Percentiles rank a stretch among this genome's conserved stretches.
These are phyloP conservation scores for Tetradesmus lagerheimii DNA, from an alignment of 139 green algal species.

Conservation along the genomic window DNA sequence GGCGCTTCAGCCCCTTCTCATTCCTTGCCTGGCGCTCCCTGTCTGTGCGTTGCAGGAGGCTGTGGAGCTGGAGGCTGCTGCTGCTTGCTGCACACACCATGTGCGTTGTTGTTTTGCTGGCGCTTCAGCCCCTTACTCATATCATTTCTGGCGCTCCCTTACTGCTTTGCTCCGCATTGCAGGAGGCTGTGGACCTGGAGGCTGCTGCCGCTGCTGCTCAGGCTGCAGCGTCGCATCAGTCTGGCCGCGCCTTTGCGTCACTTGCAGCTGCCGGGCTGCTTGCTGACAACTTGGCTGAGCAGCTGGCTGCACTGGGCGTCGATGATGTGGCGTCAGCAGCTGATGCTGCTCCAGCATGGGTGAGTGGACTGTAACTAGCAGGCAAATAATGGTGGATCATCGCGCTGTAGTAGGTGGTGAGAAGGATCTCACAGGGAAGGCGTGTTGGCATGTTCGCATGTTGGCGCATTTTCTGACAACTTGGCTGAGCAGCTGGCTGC, in stretches of 20 bases:
- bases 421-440: neutral
- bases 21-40: neutral
- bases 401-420: neutral
- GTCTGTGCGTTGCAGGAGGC: neutral
- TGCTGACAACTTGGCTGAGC: conserved; percentile 38
- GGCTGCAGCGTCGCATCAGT: conserved; percentile 19
- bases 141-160: neutral
- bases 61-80: neutral
- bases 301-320: conserved; percentile 33
- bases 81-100: conserved; percentile 16
- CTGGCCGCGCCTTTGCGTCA: neutral
- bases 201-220: conserved; percentile 27
- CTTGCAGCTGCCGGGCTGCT: neutral
- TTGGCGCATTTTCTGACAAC: too few relatives aligned
- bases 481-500: conserved; percentile 25
- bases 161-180: neutral
- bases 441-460: too few relatives aligned
- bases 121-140: too few relatives aligned
- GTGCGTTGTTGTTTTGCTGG: too few relatives aligned
- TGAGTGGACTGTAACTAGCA: too few relatives aligned
- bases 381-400: too few relatives aligned
- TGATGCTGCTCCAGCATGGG: neutral
- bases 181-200: conserved; percentile 31
- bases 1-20: too few relatives aligned
- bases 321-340: neutral